Base-by-base conservation (phyloP, 2,329 filamentous ascomycete species). In the Diaporthe australafricana region DNA sequence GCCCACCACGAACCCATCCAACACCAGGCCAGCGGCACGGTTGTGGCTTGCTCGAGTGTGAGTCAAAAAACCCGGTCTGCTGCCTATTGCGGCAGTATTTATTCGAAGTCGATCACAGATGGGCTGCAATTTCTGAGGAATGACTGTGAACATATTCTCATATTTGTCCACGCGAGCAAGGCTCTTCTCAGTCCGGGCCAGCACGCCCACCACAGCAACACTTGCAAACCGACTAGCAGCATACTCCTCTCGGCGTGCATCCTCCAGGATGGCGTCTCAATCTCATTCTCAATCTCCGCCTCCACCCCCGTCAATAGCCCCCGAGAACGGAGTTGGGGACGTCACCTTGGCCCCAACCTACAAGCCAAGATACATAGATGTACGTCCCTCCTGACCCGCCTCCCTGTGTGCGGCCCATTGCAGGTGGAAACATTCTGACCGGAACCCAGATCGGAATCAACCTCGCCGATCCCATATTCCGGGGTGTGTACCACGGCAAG, bases 401-500 rank as follows among this genome's bases (percentile, higher is more conserved):
- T n/a, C 30, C 22, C 47, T 17, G 47, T 45, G 14, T n/a, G 22
- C 50, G 11, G 12, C 25, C 20, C 45, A 65, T 50, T n/a, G 60
- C n/a, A n/a, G 20, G n/a, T 25, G 30, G 20, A 20, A 71, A 72
- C 53, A 62, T 66, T 50, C 72, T 73, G 72, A 71, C 72, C 56
- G 45, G 69, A 35, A 45, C 38, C 35, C 69, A 92, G 90, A 92
- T 99, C 78, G 96, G 96, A 71, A 98, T 99, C 86, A 99, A 99
- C 82, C 89, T 99, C 70, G 93, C 95, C 68, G 96, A 99, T 79
- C 93, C 94, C 67, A 94, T 98, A 72, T 99, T 96, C 82, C 89
- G 90, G 57, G 96, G 96, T 65, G 83, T 89, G 52, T 97, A 98
- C 79, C 92, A 97, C 79, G 94, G 94, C 78, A 95, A 91, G 74